Evolutionary conservation across 805 yeast genomes (phyloP).

Genomic region (Metschnikowia cerradonensis): DNA sequence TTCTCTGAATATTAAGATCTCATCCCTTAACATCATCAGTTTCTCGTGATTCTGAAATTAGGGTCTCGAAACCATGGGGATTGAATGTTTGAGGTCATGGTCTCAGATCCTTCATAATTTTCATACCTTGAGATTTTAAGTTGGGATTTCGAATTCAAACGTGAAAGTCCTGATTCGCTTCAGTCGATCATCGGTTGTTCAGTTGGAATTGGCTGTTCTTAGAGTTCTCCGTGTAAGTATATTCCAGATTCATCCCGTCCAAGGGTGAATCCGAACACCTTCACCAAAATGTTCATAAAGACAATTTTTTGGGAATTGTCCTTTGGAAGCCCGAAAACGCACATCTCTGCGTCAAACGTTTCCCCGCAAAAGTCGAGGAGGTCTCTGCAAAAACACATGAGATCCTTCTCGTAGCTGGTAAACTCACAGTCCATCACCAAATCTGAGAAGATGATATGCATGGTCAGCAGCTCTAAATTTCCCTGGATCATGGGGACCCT

Average conservation of each 20-base stretch:
- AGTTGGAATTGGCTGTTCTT: background rate
- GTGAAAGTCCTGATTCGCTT: no score
- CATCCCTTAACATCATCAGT: no score
- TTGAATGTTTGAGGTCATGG: no score
- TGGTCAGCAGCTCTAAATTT: background rate
- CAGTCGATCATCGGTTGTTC: background rate
- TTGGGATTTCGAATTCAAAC: no score
- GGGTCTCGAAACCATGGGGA: no score
- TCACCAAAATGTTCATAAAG: conserved; percentile 7
- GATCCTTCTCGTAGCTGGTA: background rate
- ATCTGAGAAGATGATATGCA: background rate
- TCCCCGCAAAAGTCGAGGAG: conserved; percentile 1
- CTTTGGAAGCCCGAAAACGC: conserved; percentile 10
- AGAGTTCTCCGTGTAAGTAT: conserved; percentile 1
- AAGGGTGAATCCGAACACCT: conserved; percentile 1
- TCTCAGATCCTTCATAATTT: no score
- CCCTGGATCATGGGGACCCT: background rate
- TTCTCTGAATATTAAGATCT: no score
- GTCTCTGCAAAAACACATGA: conserved; percentile 1
- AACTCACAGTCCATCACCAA: background rate
- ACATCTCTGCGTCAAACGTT: background rate
- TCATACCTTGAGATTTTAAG: no score
- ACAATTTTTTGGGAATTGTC: background rate
- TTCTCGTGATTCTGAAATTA: no score
- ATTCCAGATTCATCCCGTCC: background rate